These are phyloP conservation scores for Arxiozyma heterogenica DNA, from an alignment of 1,139 yeast genomes.

Conservation along the genomic window DNA sequence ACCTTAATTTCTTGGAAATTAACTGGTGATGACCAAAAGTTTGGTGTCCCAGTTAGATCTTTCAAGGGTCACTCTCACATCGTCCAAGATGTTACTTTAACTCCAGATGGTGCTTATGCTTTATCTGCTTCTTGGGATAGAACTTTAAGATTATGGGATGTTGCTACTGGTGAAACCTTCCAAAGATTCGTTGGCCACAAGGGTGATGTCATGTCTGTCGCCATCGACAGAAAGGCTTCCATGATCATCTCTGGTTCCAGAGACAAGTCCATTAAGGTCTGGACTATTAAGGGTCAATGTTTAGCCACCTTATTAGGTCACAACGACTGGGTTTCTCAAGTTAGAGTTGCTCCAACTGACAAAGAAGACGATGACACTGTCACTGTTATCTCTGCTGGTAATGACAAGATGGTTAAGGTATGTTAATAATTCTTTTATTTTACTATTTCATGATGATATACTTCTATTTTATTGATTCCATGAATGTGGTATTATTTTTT, in stretches of 20 bases:
- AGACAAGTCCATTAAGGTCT: slow-evolving; percentile 97
- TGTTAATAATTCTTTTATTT: slow-evolving; percentile 37
- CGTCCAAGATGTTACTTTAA: slow-evolving; percentile 94
- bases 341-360: slow-evolving; percentile 55
- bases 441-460: slow-evolving; percentile 3
- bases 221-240: slow-evolving; percentile 94
- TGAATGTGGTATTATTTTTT: background rate
- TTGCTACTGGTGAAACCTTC: slow-evolving; percentile 88
- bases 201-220: slow-evolving; percentile 93
- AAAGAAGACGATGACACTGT: slow-evolving; percentile 44
- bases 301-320: slow-evolving; percentile 89
- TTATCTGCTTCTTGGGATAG: slow-evolving; percentile 99
- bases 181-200: slow-evolving; percentile 97
- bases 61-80: slow-evolving; percentile 99
- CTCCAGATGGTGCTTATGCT: slow-evolving; percentile 98
- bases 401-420: slow-evolving; percentile 99
- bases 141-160: slow-evolving; percentile 98
- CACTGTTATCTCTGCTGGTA: slow-evolving; percentile 93
- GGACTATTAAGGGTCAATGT: slow-evolving; percentile 99
- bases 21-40: slow-evolving; percentile 94
- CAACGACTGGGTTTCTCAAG: slow-evolving; percentile 99
- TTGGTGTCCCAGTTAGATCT: slow-evolving; percentile 97
- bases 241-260: slow-evolving; percentile 98
- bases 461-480: slow-evolving; percentile 4
- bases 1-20: slow-evolving; percentile 97